Conservation (phyloP, 495 filamentous ascomycete species). For the Trypethelium eluteriae region DNA sequence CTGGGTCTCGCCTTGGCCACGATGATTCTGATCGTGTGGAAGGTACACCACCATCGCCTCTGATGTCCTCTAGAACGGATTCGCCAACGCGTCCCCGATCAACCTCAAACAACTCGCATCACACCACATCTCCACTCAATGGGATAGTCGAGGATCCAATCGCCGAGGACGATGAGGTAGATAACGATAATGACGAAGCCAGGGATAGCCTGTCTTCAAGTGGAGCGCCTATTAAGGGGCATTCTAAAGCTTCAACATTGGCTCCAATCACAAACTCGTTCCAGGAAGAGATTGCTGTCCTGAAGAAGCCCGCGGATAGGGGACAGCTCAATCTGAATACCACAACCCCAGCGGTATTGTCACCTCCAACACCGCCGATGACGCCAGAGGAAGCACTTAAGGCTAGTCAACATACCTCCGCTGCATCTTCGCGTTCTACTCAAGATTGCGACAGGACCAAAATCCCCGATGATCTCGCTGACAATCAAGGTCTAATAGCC, state of each 20-base stretch:
- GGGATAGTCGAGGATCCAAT: background rate
- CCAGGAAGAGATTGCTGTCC: background rate
- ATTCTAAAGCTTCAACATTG: background rate
- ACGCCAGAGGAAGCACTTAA: background rate
- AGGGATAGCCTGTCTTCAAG: background rate
- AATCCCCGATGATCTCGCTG: background rate
- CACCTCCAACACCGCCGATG: conserved; percentile 8
- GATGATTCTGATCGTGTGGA: conserved; percentile 1
- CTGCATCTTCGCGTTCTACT: background rate
- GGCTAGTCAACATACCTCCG: background rate
- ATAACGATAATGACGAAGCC: background rate
- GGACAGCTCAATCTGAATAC: background rate
- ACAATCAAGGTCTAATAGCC: background rate
- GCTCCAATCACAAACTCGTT: background rate
- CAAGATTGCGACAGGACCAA: background rate
- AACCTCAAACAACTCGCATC: background rate
- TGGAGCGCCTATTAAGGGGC: background rate
- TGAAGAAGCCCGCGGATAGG: background rate
- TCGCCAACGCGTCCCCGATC: background rate
- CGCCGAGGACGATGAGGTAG: background rate
- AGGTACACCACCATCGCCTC: conserved; percentile 1
- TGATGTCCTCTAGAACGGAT: background rate
- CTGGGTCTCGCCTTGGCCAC: background rate
- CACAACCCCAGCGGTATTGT: background rate
- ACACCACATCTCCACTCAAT: background rate